A percentile compares a stretch with the other conserved stretches of the same genome.
phyloP scores from a whole-genome alignment of 1,139 yeast species.

The Magnusiomyces suaveolens region DNA sequence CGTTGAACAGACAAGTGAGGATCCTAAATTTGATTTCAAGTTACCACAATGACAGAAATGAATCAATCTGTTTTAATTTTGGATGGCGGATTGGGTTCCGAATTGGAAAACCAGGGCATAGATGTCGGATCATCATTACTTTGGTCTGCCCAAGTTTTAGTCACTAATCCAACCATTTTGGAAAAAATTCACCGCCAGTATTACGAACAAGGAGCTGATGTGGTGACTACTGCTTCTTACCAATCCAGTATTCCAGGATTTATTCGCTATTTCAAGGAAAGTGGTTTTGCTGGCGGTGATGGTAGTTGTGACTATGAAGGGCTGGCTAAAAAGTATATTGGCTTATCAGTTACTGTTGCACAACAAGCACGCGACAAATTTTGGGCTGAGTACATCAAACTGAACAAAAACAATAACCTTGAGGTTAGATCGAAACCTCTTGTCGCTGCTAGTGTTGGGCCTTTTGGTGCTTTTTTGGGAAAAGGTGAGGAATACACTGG shows the following conservation, averaged over 20 bases:
- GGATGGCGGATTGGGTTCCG: constrained; percentile 42
- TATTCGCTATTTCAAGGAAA: neutral
- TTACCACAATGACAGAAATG: no score
- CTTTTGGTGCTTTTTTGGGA: constrained; percentile 58
- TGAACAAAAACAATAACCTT: neutral
- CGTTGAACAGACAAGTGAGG: no score
- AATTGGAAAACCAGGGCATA: constrained; percentile 34
- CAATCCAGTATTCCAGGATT: constrained; percentile 36
- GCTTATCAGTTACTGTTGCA: constrained; percentile 27
- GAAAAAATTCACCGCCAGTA: constrained; percentile 44
- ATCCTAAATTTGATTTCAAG: no score
- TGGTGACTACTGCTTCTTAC: constrained; percentile 52
- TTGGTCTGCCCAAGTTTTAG: constrained; percentile 54
- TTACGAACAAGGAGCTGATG: constrained; percentile 46
- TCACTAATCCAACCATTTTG: constrained; percentile 41
- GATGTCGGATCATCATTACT: constrained; percentile 34
- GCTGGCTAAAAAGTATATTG: constrained; percentile 20
- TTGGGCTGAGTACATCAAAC: neutral
- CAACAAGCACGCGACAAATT: constrained; percentile 24
- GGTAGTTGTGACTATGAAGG: neutral
- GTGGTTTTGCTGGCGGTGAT: neutral
- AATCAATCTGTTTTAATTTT: constrained; percentile 21
- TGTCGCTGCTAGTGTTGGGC: constrained; percentile 59
- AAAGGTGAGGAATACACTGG: constrained; percentile 67
- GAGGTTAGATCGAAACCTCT: constrained; percentile 15